Conservation (phyloP, 345 rosid species). For the Linum usitatissimum region DNA sequence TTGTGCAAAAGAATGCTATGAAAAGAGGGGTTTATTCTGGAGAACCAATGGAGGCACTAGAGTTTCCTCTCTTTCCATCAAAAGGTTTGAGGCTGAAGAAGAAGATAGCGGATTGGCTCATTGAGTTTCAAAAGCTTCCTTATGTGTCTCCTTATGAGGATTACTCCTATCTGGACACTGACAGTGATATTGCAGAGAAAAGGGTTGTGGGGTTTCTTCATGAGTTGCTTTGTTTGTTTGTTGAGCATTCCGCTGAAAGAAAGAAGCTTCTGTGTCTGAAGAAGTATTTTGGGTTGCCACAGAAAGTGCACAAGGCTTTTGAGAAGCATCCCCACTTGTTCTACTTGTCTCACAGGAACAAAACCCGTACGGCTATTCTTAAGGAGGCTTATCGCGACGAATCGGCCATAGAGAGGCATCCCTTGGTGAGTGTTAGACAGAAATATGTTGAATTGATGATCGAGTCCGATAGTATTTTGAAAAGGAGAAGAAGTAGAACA, state of each 20-base stretch:
- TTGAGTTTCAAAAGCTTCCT: slow-evolving; percentile 60
- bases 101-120: slow-evolving; percentile 60
- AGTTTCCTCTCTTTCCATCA: slow-evolving; percentile 71
- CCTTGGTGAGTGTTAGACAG: slow-evolving; percentile 45
- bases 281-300: slow-evolving; percentile 54
- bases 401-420: slow-evolving; percentile 43
- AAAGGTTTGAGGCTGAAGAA: slow-evolving; percentile 64
- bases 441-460: slow-evolving; percentile 56
- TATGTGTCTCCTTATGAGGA: slow-evolving; percentile 77
- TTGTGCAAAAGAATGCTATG: slow-evolving; percentile 52
- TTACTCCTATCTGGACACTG: slow-evolving; percentile 47
- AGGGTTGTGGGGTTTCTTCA: slow-evolving; percentile 80
- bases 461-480: slow-evolving; percentile 37
- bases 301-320: slow-evolving; percentile 65
- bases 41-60: slow-evolving; percentile 32
- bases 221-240: slow-evolving; percentile 68
- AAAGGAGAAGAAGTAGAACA: slow-evolving; percentile 16
- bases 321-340: slow-evolving; percentile 81
- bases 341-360: slow-evolving; percentile 59
- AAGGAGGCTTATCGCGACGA: slow-evolving; percentile 61
- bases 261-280: slow-evolving; percentile 61
- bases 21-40: slow-evolving; percentile 32
- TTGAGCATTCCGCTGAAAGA: slow-evolving; percentile 75
- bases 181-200: slow-evolving; percentile 70
- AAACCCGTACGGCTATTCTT: slow-evolving; percentile 66